Evolutionary conservation across 768 basidiomycete genomes (phyloP).

Genomic region (Macrolepiota albuminosa): DNA sequence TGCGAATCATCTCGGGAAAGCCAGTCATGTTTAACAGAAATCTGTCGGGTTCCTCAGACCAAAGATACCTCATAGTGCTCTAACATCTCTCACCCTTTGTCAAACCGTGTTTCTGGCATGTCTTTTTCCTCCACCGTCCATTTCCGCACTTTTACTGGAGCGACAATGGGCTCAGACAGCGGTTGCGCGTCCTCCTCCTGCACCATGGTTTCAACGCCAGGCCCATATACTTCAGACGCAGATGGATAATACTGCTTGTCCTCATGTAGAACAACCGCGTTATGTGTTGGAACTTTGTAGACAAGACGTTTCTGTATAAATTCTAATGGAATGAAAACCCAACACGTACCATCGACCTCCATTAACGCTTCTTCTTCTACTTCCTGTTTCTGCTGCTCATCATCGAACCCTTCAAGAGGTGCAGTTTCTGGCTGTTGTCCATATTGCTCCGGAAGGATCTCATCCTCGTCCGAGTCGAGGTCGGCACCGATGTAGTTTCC

Average conservation of each 20-base stretch:
- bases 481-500: conserved; percentile 98
- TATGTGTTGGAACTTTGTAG: conserved; percentile 63
- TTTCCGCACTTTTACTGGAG: conserved; percentile 90
- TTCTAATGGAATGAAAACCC: conserved; percentile 9
- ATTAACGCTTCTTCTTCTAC: conserved; percentile 64
- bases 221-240: conserved; percentile 87
- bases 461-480: conserved; percentile 82
- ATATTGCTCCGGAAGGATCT: conserved; percentile 48
- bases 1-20: conserved; percentile 93
- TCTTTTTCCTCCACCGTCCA: conserved; percentile 95
- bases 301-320: conserved; percentile 15
- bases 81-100: conserved; percentile 71
- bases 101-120: conserved; percentile 95
- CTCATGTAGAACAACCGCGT: conserved; percentile 88
- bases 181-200: conserved; percentile 99
- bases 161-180: conserved; percentile 90
- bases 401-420: conserved; percentile 81
- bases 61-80: conserved; percentile 4
- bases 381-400: conserved; percentile 59
- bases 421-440: conserved; percentile 32
- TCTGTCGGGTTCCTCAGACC: conserved; percentile 34
- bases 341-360: conserved; percentile 70
- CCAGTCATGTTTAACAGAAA: conserved; percentile 89
- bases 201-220: conserved; percentile 92
- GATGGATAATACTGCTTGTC: conserved; percentile 98